A percentile compares a stretch with the other conserved stretches of the same genome.
phyloP scores from a whole-genome alignment of 2,329 filamentous ascomycete genomes.

The Aspergillus sp. region DNA sequence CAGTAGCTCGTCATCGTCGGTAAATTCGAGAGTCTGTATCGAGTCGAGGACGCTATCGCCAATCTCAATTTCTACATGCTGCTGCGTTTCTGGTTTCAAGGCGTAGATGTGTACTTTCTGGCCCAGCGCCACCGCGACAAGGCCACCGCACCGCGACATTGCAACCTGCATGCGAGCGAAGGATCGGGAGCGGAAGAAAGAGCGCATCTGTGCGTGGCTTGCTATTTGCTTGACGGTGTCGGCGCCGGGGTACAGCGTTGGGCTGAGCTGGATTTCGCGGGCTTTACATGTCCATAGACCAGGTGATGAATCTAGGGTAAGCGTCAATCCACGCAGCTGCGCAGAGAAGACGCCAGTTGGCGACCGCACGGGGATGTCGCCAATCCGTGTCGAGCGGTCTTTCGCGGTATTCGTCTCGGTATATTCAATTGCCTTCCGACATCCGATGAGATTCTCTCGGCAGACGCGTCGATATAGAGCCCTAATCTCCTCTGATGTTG shows the following conservation, averaged over 20 bases:
- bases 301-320: neutral
- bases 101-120: neutral
- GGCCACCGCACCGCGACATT: neutral
- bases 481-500: neutral
- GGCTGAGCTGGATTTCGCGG: neutral
- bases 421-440: neutral
- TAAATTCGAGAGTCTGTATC: neutral
- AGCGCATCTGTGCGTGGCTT: neutral
- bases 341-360: neutral
- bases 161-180: constrained; percentile 4
- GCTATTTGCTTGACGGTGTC: neutral
- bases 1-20: neutral
- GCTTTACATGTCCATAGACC: neutral
- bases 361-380: neutral
- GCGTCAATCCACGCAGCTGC: neutral
- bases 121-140: constrained; percentile 3
- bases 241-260: neutral
- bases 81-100: neutral
- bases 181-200: neutral
- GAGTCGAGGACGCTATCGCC: neutral
- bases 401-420: neutral
- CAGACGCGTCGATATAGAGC: neutral
- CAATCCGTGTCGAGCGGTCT: neutral
- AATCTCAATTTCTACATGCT: neutral
- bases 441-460: neutral